A percentile compares a stretch with the other conserved stretches of the same genome.
Conservation (phyloP, 176 grass and related monocot genomes). For the Carex scoparia region DNA sequence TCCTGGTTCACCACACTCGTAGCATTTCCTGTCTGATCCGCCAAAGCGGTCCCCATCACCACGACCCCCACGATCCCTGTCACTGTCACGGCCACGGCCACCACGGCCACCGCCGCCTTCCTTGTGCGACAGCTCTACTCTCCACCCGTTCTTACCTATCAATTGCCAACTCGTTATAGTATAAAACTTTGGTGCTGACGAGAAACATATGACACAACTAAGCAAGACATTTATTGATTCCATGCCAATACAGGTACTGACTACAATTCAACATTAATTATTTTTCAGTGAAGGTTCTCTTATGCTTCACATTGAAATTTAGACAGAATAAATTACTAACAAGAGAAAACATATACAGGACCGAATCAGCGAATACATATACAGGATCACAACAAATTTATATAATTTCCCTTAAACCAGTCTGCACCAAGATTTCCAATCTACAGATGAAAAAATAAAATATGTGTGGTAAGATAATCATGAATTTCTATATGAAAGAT, state of each 20-base stretch:
- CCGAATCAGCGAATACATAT: neutral
- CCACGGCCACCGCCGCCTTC: constrained; percentile 47
- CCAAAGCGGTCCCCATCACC: constrained; percentile 58
- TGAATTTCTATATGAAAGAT: neutral
- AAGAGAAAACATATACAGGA: neutral
- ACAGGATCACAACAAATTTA: neutral
- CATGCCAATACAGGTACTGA: neutral
- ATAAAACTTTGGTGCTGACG: neutral
- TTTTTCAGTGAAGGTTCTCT: neutral
- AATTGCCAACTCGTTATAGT: neutral
- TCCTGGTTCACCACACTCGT: constrained; percentile 91
- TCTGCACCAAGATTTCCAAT: neutral
- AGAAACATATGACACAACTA: neutral
- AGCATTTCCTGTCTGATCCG: constrained; percentile 83
- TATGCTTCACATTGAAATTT: neutral
- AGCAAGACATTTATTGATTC: neutral
- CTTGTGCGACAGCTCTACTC: constrained; percentile 77
- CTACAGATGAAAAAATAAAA: neutral
- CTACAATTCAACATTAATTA: neutral
- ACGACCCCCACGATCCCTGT: constrained; percentile 62
- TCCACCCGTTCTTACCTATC: constrained; percentile 94
- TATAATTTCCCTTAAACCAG: neutral
- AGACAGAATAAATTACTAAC: neutral
- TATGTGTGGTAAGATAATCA: neutral
- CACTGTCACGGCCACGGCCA: constrained; percentile 52